phyloP scores from a whole-genome alignment of 2,329 filamentous ascomycete species.

The Aspergillus luchuensis region DNA sequence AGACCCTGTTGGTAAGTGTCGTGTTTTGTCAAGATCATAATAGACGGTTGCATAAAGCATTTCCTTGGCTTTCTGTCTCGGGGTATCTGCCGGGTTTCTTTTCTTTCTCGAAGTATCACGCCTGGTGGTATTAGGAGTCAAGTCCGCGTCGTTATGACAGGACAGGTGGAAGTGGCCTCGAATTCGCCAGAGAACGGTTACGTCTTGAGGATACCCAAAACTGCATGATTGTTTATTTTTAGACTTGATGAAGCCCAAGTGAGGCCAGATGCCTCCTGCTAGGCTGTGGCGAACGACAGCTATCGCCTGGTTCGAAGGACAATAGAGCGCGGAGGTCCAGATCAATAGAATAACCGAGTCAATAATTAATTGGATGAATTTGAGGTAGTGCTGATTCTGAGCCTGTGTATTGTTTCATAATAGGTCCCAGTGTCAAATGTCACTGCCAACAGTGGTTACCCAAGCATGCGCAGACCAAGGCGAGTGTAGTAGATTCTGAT shows the following conservation, averaged over 20 bases:
- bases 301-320: neutral
- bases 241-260: slow-evolving; percentile 11
- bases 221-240: slow-evolving; percentile 12
- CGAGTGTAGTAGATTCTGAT: neutral
- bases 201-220: slow-evolving; percentile 13
- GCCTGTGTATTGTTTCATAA: neutral
- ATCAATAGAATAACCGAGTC: neutral
- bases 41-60: slow-evolving; percentile 5
- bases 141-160: neutral
- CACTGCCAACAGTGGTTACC: neutral
- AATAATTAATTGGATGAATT: neutral
- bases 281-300: neutral
- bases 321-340: neutral
- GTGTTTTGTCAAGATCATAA: neutral
- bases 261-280: slow-evolving; percentile 1
- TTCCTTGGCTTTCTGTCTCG: neutral
- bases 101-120: neutral
- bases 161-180: neutral
- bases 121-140: neutral
- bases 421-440: neutral
- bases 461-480: neutral
- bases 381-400: neutral
- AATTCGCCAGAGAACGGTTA: neutral
- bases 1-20: neutral
- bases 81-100: neutral